A percentile compares a stretch with the other conserved stretches of the same genome.
Conservation (phyloP, 305 asterid genomes). For the Rubia balearica region DNA sequence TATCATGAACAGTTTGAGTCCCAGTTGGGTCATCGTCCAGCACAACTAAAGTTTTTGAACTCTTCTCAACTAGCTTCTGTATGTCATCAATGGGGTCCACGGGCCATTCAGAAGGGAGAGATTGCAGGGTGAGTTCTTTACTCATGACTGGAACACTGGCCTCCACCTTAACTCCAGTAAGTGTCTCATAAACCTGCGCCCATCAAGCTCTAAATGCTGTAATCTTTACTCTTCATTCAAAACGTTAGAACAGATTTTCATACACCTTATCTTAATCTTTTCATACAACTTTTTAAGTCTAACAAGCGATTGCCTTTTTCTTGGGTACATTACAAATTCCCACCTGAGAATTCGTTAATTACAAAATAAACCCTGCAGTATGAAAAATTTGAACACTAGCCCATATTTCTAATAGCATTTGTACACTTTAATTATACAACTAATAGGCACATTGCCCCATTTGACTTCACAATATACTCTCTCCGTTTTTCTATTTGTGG, state of each 20-base stretch:
- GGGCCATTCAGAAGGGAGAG: slow-evolving; percentile 91
- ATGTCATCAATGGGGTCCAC: slow-evolving; percentile 60
- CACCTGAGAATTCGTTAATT: not conserved
- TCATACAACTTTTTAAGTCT: not conserved
- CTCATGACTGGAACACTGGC: slow-evolving; percentile 60
- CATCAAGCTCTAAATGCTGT: slow-evolving; percentile 9
- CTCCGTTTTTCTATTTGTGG: no score
- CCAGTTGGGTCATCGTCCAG: slow-evolving; percentile 99
- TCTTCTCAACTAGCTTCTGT: slow-evolving; percentile 51
- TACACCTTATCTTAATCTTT: not conserved
- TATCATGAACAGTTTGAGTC: slow-evolving; percentile 95
- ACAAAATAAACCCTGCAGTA: no score
- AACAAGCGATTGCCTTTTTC: not conserved
- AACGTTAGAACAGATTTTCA: not conserved
- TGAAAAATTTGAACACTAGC: not conserved
- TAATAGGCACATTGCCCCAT: not conserved
- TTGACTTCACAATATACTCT: no score
- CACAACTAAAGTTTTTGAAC: slow-evolving; percentile 69
- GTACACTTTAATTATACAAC: not conserved
- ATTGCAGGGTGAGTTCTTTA: slow-evolving; percentile 54
- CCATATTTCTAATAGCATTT: not conserved
- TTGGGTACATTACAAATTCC: not conserved
- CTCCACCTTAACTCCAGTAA: slow-evolving; percentile 88
- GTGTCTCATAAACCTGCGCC: slow-evolving; percentile 83
- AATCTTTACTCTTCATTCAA: not conserved